phyloP scores from a whole-genome alignment of 345 rosid genomes.

The Crucihimalaya himalaica region DNA sequence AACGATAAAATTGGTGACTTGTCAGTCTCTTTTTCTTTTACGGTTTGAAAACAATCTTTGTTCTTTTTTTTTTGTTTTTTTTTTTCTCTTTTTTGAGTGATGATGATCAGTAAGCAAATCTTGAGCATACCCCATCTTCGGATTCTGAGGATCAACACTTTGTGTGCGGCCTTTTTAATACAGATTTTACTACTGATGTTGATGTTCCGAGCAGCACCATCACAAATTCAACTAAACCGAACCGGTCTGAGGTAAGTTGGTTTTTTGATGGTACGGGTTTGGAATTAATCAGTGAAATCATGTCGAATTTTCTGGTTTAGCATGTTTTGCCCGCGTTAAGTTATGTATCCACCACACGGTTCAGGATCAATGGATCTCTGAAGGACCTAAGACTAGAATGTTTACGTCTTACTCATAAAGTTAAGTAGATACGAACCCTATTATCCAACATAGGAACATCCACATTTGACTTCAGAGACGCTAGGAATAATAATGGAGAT shows the following conservation, averaged over 20 bases:
- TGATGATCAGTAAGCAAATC: slow-evolving; percentile 42
- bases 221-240: background rate
- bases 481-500: background rate
- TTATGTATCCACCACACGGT: background rate
- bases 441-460: background rate
- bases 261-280: background rate
- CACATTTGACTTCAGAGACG: slow-evolving; percentile 5
- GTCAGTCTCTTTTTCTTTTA: slow-evolving; percentile 35
- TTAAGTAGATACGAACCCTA: background rate
- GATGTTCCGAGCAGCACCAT: slow-evolving; percentile 8
- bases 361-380: background rate
- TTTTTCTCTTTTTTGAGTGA: slow-evolving; percentile 24
- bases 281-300: background rate
- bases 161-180: slow-evolving; percentile 7
- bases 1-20: slow-evolving; percentile 36
- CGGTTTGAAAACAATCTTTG: slow-evolving; percentile 30
- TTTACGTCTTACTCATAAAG: background rate
- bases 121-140: slow-evolving; percentile 37
- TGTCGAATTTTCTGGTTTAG: background rate
- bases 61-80: slow-evolving; percentile 20
- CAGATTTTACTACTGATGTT: slow-evolving; percentile 18
- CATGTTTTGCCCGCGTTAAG: background rate
- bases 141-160: slow-evolving; percentile 35
- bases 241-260: background rate
- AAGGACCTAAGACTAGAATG: background rate